Evolutionary conservation across 2,329 filamentous ascomycete genomes (phyloP).

Genomic region (Cryphonectria japonica): DNA sequence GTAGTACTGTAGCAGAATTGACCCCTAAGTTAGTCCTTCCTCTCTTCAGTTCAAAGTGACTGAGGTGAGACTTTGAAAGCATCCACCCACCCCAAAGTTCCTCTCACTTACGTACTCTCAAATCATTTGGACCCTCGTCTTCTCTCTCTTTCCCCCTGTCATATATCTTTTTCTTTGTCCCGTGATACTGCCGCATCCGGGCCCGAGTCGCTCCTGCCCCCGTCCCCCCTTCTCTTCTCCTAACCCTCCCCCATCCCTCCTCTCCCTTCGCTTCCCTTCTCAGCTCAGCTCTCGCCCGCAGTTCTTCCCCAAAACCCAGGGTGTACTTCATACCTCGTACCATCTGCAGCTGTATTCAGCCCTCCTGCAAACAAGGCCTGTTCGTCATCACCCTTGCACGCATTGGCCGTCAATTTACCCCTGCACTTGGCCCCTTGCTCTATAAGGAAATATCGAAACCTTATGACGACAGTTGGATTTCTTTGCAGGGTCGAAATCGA

Average conservation of each 20-base stretch:
- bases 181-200: not conserved
- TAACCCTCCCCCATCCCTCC: not conserved
- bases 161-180: constrained; percentile 2
- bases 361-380: not conserved
- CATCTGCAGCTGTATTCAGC: not conserved
- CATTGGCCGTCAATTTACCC: not conserved
- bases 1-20: not conserved
- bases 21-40: not conserved
- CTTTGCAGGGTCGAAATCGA: not conserved
- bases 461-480: not conserved
- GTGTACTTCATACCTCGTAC: not conserved
- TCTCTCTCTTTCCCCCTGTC: not conserved
- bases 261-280: not conserved
- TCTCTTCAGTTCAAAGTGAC: too few relatives aligned
- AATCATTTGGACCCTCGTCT: not conserved
- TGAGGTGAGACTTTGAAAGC: not conserved
- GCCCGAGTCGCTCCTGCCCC: not conserved
- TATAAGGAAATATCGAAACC: not conserved
- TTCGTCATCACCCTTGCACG: not conserved
- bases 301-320: not conserved
- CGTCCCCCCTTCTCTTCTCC: not conserved
- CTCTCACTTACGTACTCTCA: not conserved
- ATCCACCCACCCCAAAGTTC: not conserved
- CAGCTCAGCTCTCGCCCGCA: not conserved
- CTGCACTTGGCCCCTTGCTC: not conserved